Evolutionary conservation across 2,329 filamentous ascomycete species (phyloP).

Genomic region (Talaromyces pinophilus): DNA sequence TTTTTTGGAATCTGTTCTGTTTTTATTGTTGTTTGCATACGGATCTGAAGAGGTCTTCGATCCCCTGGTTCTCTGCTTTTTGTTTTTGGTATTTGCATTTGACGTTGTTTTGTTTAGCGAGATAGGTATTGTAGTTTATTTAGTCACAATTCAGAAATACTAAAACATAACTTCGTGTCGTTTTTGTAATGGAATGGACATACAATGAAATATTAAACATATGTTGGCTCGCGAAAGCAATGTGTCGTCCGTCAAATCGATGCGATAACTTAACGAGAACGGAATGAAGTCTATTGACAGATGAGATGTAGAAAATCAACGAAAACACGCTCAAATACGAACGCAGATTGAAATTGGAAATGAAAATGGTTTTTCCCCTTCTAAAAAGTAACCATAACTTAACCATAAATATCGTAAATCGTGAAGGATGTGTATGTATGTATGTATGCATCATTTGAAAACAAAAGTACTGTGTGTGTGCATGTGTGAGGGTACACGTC

Average conservation of each 20-base stretch:
- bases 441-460: not conserved
- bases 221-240: conserved; percentile 12
- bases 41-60: not conserved
- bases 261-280: not conserved
- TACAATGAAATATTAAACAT: not conserved
- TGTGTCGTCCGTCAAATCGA: not conserved
- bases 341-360: not conserved
- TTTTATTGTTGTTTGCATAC: not conserved
- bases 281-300: not conserved
- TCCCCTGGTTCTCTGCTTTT: not conserved
- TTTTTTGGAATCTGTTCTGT: not conserved
- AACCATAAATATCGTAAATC: conserved; percentile 1
- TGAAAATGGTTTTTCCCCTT: not conserved
- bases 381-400: not conserved
- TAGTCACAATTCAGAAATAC: not conserved
- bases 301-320: not conserved
- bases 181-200: too few species aligned
- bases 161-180: not conserved
- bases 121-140: not conserved
- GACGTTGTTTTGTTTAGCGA: not conserved
- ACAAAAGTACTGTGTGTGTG: not conserved
- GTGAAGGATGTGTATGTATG: not conserved
- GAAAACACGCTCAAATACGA: conserved; percentile 8
- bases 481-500: not conserved
- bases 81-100: not conserved